phyloP scores from a whole-genome alignment of 106 monocot species.

The Agapanthus africanus region DNA sequence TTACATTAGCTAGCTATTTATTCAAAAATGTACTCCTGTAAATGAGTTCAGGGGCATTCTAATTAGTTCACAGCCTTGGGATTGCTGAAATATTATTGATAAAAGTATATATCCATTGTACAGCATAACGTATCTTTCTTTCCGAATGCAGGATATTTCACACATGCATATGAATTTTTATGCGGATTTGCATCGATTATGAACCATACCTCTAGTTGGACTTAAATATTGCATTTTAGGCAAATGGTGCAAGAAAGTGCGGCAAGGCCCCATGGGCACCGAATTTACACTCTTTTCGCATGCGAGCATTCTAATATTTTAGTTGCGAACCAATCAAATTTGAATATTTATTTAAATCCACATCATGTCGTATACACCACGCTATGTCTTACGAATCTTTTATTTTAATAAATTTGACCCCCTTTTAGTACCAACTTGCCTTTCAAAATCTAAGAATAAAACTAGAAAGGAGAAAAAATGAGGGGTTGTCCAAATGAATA shows the following conservation, averaged over 20 bases:
- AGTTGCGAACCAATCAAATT: background rate
- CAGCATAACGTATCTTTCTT: too few relatives aligned
- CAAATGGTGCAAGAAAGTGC: background rate
- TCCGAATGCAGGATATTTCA: too few relatives aligned
- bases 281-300: background rate
- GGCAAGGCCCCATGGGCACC: background rate
- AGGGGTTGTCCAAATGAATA: slow-evolving; percentile 3
- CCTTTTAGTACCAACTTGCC: background rate
- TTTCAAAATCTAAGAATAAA: background rate
- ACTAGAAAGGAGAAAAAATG: background rate
- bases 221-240: background rate
- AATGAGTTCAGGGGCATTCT: too few relatives aligned
- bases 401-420: background rate
- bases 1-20: too few relatives aligned
- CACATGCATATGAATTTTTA: too few relatives aligned
- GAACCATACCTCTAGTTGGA: background rate
- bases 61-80: too few relatives aligned
- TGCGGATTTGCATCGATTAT: background rate
- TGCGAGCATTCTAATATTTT: background rate
- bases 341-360: background rate
- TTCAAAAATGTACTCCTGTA: too few relatives aligned
- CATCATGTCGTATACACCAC: background rate
- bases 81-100: too few relatives aligned
- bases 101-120: too few relatives aligned
- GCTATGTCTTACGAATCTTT: background rate